Conservation (phyloP, 768 basidiomycete genomes). For the Polyporus arcularius region DNA sequence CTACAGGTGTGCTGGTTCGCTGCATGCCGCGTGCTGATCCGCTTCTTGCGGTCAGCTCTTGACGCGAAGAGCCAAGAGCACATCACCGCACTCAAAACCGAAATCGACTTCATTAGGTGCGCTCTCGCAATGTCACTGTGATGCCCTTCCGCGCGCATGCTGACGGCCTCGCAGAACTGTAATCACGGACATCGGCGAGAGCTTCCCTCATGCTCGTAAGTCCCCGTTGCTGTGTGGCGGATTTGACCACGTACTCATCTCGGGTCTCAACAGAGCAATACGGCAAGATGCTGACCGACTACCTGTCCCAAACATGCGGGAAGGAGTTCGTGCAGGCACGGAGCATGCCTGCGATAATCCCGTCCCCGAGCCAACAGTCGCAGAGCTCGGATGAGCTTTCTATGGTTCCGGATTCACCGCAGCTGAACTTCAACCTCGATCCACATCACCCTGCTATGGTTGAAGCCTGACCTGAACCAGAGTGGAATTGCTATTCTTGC, state of each 20-base stretch:
- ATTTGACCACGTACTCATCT: neutral
- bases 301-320: conserved; percentile 26
- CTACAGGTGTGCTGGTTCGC: conserved; percentile 54
- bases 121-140: conserved; percentile 22
- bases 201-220: conserved; percentile 63
- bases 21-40: conserved; percentile 63
- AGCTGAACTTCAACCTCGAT: neutral
- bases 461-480: too few species aligned
- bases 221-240: conserved; percentile 1
- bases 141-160: neutral
- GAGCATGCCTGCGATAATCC: neutral
- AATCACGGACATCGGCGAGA: conserved; percentile 62
- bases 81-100: conserved; percentile 56
- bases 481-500: neutral
- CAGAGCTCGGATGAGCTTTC: neutral
- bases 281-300: conserved; percentile 56
- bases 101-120: conserved; percentile 70
- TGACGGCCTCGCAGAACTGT: conserved; percentile 44
- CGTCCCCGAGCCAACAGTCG: too few species aligned
- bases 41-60: conserved; percentile 65
- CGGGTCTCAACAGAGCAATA: conserved; percentile 44
- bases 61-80: conserved; percentile 59
- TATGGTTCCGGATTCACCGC: neutral
- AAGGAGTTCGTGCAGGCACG: conserved; percentile 19
- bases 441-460: neutral